These are phyloP conservation scores for Xylaria palmicola DNA, from an alignment of 495 filamentous ascomycete species.

Conservation along the genomic window DNA sequence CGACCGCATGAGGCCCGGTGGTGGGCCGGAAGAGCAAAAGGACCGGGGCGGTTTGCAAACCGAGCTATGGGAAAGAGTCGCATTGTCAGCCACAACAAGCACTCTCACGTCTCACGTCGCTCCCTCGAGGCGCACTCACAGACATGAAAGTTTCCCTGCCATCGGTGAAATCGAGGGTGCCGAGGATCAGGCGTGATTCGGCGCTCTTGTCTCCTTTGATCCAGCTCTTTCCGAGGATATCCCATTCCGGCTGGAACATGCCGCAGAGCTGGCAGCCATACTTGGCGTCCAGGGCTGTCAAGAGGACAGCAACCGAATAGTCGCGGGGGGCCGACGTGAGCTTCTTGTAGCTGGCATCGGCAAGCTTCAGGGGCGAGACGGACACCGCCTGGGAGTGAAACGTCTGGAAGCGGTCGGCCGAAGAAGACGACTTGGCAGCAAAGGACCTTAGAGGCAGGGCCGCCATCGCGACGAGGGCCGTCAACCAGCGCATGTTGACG, in stretches of 20 bases:
- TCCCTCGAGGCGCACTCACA: conserved; percentile 42
- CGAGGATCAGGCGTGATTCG: conserved; percentile 73
- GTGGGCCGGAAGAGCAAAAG: conserved; percentile 88
- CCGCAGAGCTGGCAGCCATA: conserved; percentile 86
- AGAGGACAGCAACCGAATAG: conserved; percentile 76
- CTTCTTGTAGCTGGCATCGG: conserved; percentile 70
- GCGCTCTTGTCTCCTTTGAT: conserved; percentile 71
- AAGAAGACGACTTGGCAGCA: conserved; percentile 55
- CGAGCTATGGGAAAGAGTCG: conserved; percentile 58
- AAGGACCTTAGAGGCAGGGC: conserved; percentile 53
- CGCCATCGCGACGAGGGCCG: conserved; percentile 56
- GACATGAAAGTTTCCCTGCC: conserved; percentile 86
- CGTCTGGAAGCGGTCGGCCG: conserved; percentile 57
- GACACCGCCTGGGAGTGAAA: conserved; percentile 67
- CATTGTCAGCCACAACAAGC: background rate
- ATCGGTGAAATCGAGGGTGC: conserved; percentile 83
- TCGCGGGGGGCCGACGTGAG: conserved; percentile 76
- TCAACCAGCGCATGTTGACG: conserved; percentile 52
- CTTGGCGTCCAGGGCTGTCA: conserved; percentile 82
- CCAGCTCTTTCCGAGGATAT: conserved; percentile 86
- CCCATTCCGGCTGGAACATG: conserved; percentile 94
- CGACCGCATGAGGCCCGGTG: conserved; percentile 73
- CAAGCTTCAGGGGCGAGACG: conserved; percentile 68
- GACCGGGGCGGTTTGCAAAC: conserved; percentile 92
- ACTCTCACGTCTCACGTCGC: background rate